Evolutionary conservation across 495 filamentous ascomycete genomes (phyloP).

Genomic region (Aspergillus affinis): DNA sequence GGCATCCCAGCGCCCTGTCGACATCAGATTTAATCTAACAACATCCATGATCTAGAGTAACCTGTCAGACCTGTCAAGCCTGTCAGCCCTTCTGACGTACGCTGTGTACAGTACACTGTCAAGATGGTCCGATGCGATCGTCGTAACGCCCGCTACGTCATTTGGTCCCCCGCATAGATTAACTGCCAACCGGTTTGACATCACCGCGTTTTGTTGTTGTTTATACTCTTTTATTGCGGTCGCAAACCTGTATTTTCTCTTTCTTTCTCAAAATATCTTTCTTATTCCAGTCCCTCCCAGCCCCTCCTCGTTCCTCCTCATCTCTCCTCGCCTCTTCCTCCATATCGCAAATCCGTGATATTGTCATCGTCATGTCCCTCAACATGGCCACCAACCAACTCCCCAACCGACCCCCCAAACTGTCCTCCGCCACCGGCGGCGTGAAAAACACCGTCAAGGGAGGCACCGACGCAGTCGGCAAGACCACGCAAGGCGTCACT

Average conservation of each 20-base stretch:
- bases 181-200: background rate
- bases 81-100: too few relatives aligned
- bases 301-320: background rate
- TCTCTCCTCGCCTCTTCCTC: too few relatives aligned
- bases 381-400: constrained; percentile 29
- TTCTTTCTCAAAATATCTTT: background rate
- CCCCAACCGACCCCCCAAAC: constrained; percentile 19
- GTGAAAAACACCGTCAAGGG: constrained; percentile 21
- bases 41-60: too few relatives aligned
- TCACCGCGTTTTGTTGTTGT: background rate
- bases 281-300: background rate
- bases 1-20: too few relatives aligned
- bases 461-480: constrained; percentile 17
- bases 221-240: too few relatives aligned
- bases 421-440: constrained; percentile 15
- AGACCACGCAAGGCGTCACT: constrained; percentile 23
- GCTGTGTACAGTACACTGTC: too few relatives aligned
- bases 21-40: too few relatives aligned
- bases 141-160: background rate
- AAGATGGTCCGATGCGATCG: background rate
- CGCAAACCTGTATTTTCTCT: too few relatives aligned
- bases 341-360: too few relatives aligned
- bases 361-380: constrained; percentile 26
- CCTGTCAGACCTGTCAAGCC: too few relatives aligned
- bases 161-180: background rate